Base-by-base conservation (phyloP, 768 basidiomycete genomes). In the Termitomyces heimii region DNA sequence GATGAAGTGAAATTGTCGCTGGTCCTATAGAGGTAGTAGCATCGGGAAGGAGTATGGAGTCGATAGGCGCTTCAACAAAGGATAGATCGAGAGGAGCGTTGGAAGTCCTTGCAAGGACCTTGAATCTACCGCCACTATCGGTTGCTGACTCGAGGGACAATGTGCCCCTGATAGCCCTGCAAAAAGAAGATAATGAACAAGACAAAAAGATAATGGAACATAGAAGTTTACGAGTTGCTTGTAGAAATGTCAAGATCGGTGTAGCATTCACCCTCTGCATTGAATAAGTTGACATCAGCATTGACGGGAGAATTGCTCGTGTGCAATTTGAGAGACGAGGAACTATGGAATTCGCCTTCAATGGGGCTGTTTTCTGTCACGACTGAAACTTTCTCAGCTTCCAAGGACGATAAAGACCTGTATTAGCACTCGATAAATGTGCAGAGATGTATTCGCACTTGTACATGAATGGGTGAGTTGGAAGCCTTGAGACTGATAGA, bases 321-420 rank as follows among this genome's bases (percentile, higher is more conserved):
- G 13, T 60, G n/a, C n/a, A 77, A 58, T 4, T 43, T 57, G 16
- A 76, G 65, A 22, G 64, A 65, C 0, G 62, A 58, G 0, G 72
- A 67, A 9, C 68, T 63, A 22, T 74, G 73, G 69, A 80, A 83
- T 32, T 60, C 63, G 10, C 85, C 85, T 2, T 59, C 58, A 34
- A 86, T 81, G 8, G 60, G 63, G n/a, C 73, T 75, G 49, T 82
- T 83, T 6, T 71, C 61, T 1, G 78, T 79, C 24, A 60, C 52
- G 6, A 75, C 48, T 1, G 50, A 56, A 9, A 65, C 72, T 24
- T 67, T 63, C 18, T 54, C 56, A 0, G 73, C 70, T 20, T 61
- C 62, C 13, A 78, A 40, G 1, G 72, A 69, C 76, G 76, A 37
- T 22, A 68, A 5, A 52, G 6, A 39, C 53, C 1, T 50, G 62